These are phyloP conservation scores for Perilla frutescens DNA, from an alignment of 257 asterid genomes.

Conservation along the genomic window DNA sequence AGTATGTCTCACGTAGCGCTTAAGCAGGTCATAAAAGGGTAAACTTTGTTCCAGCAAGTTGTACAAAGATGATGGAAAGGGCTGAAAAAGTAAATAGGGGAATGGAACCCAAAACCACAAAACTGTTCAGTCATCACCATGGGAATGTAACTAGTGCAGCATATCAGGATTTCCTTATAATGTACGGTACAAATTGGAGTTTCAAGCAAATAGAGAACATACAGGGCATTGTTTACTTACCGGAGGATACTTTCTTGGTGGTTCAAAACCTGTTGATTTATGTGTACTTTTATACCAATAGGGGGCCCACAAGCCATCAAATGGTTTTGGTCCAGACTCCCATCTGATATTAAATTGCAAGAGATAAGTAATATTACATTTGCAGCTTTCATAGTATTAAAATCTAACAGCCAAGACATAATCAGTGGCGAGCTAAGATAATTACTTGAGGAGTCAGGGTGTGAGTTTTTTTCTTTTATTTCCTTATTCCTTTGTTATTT, in stretches of 20 bases:
- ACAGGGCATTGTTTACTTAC: conserved; percentile 36
- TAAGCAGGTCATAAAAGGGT: not conserved
- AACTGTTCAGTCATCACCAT: not conserved
- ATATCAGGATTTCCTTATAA: not conserved
- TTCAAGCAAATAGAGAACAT: not conserved
- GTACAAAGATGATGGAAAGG: conserved; percentile 1
- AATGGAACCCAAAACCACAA: not conserved
- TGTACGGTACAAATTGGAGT: not conserved
- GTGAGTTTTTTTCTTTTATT: too few species aligned
- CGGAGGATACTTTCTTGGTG: conserved; percentile 56
- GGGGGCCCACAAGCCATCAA: conserved; percentile 81
- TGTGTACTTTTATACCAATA: conserved; percentile 67
- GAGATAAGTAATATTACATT: conserved; percentile 16
- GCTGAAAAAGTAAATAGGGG: not conserved
- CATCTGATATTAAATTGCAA: conserved; percentile 53
- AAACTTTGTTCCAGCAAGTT: conserved; percentile 1
- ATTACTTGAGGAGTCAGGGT: too few species aligned
- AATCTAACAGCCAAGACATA: not conserved
- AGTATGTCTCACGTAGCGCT: not conserved
- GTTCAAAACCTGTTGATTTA: conserved; percentile 60
- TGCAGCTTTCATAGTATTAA: conserved; percentile 1
- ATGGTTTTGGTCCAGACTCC: conserved; percentile 79
- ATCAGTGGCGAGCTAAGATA: not conserved
- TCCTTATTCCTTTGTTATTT: too few species aligned
- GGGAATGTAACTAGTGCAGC: not conserved